Evolutionary conservation across 139 green algal species (phyloP).

Genomic region (Coccomyxa sp.): DNA sequence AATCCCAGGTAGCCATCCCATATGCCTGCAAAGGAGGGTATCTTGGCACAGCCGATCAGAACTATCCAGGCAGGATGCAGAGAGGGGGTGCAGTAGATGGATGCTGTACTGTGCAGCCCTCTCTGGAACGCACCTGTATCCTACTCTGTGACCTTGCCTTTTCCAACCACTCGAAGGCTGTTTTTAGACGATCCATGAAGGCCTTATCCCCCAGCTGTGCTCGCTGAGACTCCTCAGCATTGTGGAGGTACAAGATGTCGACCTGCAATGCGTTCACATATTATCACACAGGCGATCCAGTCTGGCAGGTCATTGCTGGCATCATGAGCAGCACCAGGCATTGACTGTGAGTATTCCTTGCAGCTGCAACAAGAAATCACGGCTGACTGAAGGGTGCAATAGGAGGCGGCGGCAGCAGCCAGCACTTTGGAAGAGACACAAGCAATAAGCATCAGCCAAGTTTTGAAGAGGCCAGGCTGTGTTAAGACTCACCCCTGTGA

Average conservation of each 20-base stretch:
- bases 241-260: constrained; percentile 77
- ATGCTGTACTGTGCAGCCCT: no score
- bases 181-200: constrained; percentile 38
- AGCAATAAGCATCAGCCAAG: no score
- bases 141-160: constrained; percentile 8
- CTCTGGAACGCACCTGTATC: constrained; percentile 15
- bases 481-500: no score
- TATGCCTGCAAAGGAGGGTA: no score
- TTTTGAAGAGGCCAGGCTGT: no score
- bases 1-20: constrained; percentile 67
- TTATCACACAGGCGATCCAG: neutral
- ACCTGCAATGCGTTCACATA: constrained; percentile 27
- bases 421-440: neutral
- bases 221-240: constrained; percentile 58
- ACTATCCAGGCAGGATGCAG: no score
- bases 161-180: constrained; percentile 30
- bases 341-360: neutral
- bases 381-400: no score
- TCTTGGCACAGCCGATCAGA: no score
- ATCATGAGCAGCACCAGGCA: neutral
- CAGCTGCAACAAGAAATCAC: no score
- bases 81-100: no score
- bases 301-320: no score
- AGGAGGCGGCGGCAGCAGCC: neutral
- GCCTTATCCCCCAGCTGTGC: constrained; percentile 10